Base-by-base conservation (phyloP, 345 rosid species). In the Citrus inodora region DNA sequence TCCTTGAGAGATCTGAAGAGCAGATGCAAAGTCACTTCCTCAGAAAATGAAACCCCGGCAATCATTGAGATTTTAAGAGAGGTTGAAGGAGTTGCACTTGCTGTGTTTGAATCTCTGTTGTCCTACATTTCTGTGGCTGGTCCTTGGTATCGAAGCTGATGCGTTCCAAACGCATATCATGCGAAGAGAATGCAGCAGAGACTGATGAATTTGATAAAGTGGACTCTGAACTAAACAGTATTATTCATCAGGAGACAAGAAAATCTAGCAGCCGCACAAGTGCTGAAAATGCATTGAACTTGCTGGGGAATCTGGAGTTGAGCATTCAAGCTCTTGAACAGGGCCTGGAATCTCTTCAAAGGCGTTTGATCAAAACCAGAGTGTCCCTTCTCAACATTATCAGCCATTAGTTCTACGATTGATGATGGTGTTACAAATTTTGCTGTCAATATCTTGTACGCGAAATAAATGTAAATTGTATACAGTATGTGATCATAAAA, bases 81-180 rank as follows among this genome's bases (percentile, higher is more conserved):
- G 53, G 82, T 75, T 4, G 82, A 83, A 85, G 73, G 38, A 63
- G 55, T 77, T 10, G 80, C 84, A 51, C 1, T 79, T 6, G 0
- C 60, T 0, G 76, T 79, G 33, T 77, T 88, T 14, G 71, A 83
- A 33, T 83, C 82, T 27, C 46, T 88, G 2, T 75, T 82, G 35
- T 72, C 63, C 75, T 79, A 79, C 30, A 82, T 84, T 51, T 82
- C 77, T 53, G 80, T 78, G 60, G 42, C 2, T 71, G 77, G 78
- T 77, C 76, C 9, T 3, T 80, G 21, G 68, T 82, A 59, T 82
- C 80, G 0, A 85, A 80, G 71, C 28, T 78, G 65, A 58, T 85
- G 40, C 74, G 73, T 67, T 67, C 14, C 11, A 77, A 75, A 67
- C 76, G 67, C 59, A 59, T 82, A 5, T 22, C 67, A 19, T 73